Base-by-base conservation (phyloP, 495 filamentous ascomycete species). In the Glonium stellatum region DNA sequence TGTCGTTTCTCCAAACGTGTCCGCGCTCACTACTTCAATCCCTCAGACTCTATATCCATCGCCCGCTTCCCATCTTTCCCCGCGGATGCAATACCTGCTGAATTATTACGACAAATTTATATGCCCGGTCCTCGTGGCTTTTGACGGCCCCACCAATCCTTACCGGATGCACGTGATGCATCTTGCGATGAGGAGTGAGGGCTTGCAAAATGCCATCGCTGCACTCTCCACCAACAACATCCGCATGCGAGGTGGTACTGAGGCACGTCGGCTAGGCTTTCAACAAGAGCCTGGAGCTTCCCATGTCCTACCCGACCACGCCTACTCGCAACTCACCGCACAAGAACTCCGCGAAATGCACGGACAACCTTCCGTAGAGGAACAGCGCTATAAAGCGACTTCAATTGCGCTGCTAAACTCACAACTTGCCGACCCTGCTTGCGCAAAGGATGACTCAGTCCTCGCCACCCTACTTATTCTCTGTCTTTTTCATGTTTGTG, bases 401-500 rank as follows among this genome's bases (percentile, higher is more conserved):
- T 88, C 92, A 1, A 90, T 96, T 65, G 85, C 85, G 48, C 79
- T 88, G 13, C 78, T 97, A 51, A 96, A 97, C 67, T 77, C 82
- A 57, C 86, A 95, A 72, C 78, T 97, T 39, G 85, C 87, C 41
- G 84, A 95, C 71, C 80, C 86, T 5, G 75, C 78, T 9, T 82
- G 82, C 66, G 84, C 90, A 1, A 81, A 84, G 52, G 87, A 93
- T 62, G 93, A 96, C 69, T 92, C 90, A 1, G 90, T 92, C 1
- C 74, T 96, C 27, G 92, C 90, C 12, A 96, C 91, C 4, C 78
- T 97, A 19, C 76, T 97, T 47, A 82, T 96, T 34, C 80, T 97
- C 0, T 95, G 92, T 67, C 84, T 96, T 41, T 96, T 95, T 70
- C 88, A 95, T 64, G 88, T 93, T 73, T 96, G 90, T 64, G 92